Evolutionary conservation across 305 asterid genomes (phyloP).

Genomic region (Solanum aculeatissimum): DNA sequence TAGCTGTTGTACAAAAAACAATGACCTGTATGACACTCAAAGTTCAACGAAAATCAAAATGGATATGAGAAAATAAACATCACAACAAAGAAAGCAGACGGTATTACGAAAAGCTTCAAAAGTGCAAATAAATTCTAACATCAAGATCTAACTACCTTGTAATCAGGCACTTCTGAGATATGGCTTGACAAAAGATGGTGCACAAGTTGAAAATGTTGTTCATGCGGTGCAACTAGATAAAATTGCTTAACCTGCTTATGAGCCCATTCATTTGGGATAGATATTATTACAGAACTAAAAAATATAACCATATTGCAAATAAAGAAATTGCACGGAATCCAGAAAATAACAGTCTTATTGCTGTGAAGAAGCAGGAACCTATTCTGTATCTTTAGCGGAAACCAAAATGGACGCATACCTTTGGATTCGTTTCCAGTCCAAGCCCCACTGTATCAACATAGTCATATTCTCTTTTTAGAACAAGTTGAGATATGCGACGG

Average conservation of each 20-base stretch:
- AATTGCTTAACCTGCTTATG: constrained; percentile 64
- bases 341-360: not conserved
- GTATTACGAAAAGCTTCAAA: not conserved
- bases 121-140: not conserved
- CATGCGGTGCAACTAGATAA: constrained; percentile 63
- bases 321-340: not conserved
- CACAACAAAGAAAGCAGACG: not conserved
- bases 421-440: constrained; percentile 56
- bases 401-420: constrained; percentile 28
- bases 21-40: constrained; percentile 43
- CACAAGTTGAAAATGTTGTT: constrained; percentile 52
- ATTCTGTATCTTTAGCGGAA: not conserved
- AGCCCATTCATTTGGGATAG: not conserved
- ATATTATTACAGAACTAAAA: not conserved
- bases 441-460: constrained; percentile 72
- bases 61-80: not conserved
- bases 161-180: constrained; percentile 49
- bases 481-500: constrained; percentile 83
- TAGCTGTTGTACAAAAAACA: constrained; percentile 75
- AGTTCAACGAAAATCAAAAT: not conserved
- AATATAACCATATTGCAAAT: not conserved
- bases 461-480: constrained; percentile 68
- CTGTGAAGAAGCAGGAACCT: not conserved
- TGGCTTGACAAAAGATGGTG: constrained; percentile 55
- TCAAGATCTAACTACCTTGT: constrained; percentile 37